These are phyloP conservation scores for Gossypium stocksii DNA, from an alignment of 345 rosid genomes.

Conservation along the genomic window DNA sequence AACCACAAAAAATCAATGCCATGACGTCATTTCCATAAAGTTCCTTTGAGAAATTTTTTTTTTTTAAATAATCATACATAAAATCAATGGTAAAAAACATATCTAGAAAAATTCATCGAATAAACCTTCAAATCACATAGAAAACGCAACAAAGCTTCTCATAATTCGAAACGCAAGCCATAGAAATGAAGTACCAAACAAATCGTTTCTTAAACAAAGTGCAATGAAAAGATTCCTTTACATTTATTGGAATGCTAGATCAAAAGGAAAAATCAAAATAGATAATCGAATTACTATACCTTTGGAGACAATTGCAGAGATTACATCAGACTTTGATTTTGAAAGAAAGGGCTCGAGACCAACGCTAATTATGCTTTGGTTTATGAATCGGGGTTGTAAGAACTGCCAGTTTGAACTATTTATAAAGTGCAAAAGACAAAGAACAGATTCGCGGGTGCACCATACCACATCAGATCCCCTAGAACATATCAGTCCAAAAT, in stretches of 20 bases:
- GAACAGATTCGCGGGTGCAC: too few species aligned
- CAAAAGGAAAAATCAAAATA: not conserved
- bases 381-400: too few species aligned
- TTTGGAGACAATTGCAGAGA: constrained; percentile 19
- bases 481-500: too few species aligned
- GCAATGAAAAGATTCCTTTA: too few species aligned
- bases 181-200: not conserved
- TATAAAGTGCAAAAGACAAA: too few species aligned
- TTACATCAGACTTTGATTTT: not conserved
- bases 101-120: constrained; percentile 12
- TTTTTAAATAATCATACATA: not conserved
- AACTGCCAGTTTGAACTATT: too few species aligned
- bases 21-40: too few species aligned
- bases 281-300: constrained; percentile 20
- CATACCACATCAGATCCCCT: too few species aligned
- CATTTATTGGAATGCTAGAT: not conserved
- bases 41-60: not conserved
- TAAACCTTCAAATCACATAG: constrained; percentile 12
- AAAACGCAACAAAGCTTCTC: not conserved
- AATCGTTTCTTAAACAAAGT: not conserved
- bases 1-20: not conserved
- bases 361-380: constrained; percentile 19
- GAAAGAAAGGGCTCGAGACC: constrained; percentile 1
- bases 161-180: not conserved
- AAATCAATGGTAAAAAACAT: not conserved